Evolutionary conservation across 129 eudicot genomes (phyloP), one percentile per base, ranked within the genome.

Genomic region (Scalesia atractyloides): DNA sequence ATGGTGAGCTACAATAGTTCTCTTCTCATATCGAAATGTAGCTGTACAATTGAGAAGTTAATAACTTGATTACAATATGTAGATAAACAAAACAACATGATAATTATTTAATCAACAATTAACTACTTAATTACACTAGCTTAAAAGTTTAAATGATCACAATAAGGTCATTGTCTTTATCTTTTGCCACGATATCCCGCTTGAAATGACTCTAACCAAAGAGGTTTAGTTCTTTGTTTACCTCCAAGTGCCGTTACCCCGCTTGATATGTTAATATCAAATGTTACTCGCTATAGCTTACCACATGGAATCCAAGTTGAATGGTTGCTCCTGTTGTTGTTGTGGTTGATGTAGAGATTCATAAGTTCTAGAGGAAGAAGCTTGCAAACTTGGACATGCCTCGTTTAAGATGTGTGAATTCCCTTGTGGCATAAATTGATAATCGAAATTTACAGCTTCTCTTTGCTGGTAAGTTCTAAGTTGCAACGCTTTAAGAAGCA

Each of bases 261-360:
- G n/a, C n/a, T n/a, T n/a, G n/a, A n/a, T n/a, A n/a, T n/a, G 82
- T 82, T 78, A 80, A 80, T 37, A 52, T 72, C 37, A 54, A 75
- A 50, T 39, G 72, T 58, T 60, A 57, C 70, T 22, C 59, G 57
- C 9, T 13, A 62, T 50, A 15, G 19, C 64, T 82, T 86, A 90
- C 91, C 96, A 90, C 60, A 82, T 83, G 85, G 97, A 83, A 82
- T 85, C 95, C 97, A 87, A 68, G 78, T 91, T 85, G 78, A 73
- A 91, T 53, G 88, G 86, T 82, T 85, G 95, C 85, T 85, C 86
- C 79, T 73, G 83, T 18, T 77, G 86, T 73, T 68, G 81, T 17
- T 73, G 77, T 16, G 67, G 84, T 57, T 71, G 87, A 36, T 75
- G 82, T 46, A 76, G 57, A 36, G 82, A 64, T 59, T 83, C 84